These are phyloP conservation scores for Penicillium longicatenatum DNA, from an alignment of 495 filamentous ascomycete genomes.

Conservation along the genomic window DNA sequence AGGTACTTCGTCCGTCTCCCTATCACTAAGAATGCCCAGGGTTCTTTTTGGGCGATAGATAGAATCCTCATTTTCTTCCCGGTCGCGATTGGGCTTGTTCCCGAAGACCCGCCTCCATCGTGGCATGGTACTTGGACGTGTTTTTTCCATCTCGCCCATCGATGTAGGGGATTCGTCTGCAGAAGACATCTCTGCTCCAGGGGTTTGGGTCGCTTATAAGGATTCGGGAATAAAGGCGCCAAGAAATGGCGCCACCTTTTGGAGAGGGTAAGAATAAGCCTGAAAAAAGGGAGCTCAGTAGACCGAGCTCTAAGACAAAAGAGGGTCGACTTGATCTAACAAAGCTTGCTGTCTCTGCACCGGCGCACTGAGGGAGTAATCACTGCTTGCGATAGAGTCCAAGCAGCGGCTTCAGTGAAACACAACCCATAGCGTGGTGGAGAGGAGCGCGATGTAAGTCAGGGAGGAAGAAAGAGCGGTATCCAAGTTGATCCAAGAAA, in stretches of 20 bases:
- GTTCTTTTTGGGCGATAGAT: conserved; percentile 61
- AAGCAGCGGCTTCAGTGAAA: conserved; percentile 14
- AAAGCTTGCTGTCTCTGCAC: neutral
- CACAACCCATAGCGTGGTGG: conserved; percentile 21
- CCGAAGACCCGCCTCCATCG: conserved; percentile 29
- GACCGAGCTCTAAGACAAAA: neutral
- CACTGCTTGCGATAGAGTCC: conserved; percentile 25
- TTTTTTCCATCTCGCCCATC: neutral
- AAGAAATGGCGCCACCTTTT: neutral
- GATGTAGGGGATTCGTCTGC: neutral
- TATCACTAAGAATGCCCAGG: conserved; percentile 83
- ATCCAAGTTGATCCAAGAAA: neutral
- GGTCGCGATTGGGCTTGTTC: conserved; percentile 5
- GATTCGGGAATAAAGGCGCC: neutral
- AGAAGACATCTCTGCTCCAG: neutral
- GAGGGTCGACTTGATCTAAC: neutral
- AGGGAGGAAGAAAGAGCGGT: neutral
- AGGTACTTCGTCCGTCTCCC: conserved; percentile 84
- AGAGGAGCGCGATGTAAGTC: too few species aligned
- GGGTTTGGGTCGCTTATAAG: neutral
- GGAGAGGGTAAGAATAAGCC: neutral
- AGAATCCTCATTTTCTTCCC: conserved; percentile 8
- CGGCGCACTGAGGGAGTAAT: conserved; percentile 3
- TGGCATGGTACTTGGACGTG: neutral
- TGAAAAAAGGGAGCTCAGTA: neutral